Conservation (phyloP, 2,329 filamentous ascomycete genomes). For the Chaetomium sp. region DNA sequence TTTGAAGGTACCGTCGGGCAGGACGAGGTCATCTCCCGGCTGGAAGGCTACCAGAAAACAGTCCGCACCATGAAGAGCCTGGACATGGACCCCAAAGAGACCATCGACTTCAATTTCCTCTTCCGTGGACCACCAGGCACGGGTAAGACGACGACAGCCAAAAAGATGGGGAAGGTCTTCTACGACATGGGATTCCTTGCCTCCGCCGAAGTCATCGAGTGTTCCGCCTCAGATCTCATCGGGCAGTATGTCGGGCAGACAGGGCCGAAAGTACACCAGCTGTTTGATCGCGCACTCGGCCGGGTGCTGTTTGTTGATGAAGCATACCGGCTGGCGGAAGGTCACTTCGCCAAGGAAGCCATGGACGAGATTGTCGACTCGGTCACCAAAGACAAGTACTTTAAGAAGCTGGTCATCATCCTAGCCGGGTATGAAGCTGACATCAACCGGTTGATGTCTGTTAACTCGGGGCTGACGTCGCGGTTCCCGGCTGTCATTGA, state of each 20-base stretch:
- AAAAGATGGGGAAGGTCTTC: slow-evolving; percentile 68
- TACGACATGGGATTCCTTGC: slow-evolving; percentile 67
- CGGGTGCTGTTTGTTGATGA: slow-evolving; percentile 67
- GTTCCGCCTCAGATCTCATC: slow-evolving; percentile 62
- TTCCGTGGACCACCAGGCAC: slow-evolving; percentile 64
- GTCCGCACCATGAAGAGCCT: slow-evolving; percentile 45
- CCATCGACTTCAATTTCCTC: slow-evolving; percentile 61
- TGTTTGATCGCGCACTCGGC: slow-evolving; percentile 56
- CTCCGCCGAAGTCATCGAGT: slow-evolving; percentile 54
- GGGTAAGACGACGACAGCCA: slow-evolving; percentile 65
- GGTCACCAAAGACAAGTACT: slow-evolving; percentile 49
- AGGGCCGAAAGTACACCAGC: slow-evolving; percentile 55
- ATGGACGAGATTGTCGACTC: slow-evolving; percentile 48
- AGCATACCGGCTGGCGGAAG: slow-evolving; percentile 58
- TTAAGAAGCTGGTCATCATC: slow-evolving; percentile 57
- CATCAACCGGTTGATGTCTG: slow-evolving; percentile 55
- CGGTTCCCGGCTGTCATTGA: slow-evolving; percentile 57
- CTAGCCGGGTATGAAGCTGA: slow-evolving; percentile 62
- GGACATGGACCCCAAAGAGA: slow-evolving; percentile 48
- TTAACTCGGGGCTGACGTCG: slow-evolving; percentile 57
- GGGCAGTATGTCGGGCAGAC: slow-evolving; percentile 65
- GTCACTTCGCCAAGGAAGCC: slow-evolving; percentile 50
- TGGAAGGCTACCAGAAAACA: slow-evolving; percentile 49
- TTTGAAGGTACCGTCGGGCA: slow-evolving; percentile 56
- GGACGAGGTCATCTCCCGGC: slow-evolving; percentile 44